Base-by-base conservation (phyloP, 108 stramenopile species). In the Cyclotella baltica region DNA sequence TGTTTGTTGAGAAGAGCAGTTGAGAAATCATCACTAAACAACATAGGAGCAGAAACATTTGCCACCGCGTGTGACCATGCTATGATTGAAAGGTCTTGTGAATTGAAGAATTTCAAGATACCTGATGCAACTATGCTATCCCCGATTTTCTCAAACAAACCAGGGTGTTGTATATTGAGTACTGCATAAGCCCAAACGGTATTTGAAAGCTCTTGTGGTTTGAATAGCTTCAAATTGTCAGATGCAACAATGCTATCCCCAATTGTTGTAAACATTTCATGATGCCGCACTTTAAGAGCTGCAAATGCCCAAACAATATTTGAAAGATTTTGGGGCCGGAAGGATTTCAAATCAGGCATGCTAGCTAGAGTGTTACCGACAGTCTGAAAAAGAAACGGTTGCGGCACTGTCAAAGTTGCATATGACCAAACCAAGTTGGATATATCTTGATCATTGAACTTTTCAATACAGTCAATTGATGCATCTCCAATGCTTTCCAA, bases 161-260 rank as follows among this genome's bases (percentile, higher is more conserved):
- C 10, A 27, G 38, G 43, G 19, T 47, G 38, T 29, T 28, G 33
- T 62, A 16, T 16, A 35, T 62, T 35, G 15, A 25, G 15, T 36
- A 15, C 35, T 33, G 59, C 59, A 62, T 25, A 62, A 16, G 59
- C 59, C 59, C 59, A 62, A 4, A 35, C 1, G 1, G 20, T 34
- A 18, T 1, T 67, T 2, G 67, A 67, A 52, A 74, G 28, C 18
- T 63, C 63, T 38, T 74, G 73, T 2, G 73, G 48, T 30, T 74
- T 64, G 73, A 74, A 74, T 63, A 29, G 3, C 15, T 10, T n/a
- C 51, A 52, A 19, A 4, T 52, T n/a, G n/a, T 52, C 51, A n/a
- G 19, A 20, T 52, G 11, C 18, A n/a, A 52, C 51, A 4, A n/a
- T 52, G 11, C 4, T 10, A 52, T 52, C 19, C n/a, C 51, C 51